Base-by-base conservation (phyloP, 2,329 filamentous ascomycete genomes). In the Diplodia sapinea region DNA sequence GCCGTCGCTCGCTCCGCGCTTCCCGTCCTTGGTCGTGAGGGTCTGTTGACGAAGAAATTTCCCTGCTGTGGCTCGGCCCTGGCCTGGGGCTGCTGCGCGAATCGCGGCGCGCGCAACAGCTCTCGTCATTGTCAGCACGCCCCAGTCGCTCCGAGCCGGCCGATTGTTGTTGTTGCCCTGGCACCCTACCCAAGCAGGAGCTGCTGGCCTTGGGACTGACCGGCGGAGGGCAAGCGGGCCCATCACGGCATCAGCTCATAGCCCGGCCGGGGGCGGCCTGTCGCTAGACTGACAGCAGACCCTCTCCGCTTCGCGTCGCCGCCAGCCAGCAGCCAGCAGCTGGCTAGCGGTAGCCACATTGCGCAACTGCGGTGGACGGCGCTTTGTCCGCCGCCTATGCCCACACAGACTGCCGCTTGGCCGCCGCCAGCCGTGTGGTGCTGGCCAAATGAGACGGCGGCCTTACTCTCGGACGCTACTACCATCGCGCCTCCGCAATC, bases 291-390 rank as follows among this genome's bases (percentile, higher is more conserved):
- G 36, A 38, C 36, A 38, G 29, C 31, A 20, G 31, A 20, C 17
- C 33, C 36, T 33, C 54, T 23, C 36, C 36, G 36, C 36, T 38
- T 38, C 36, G 36, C 36, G 36, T 38, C 36, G 36, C 12, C 40
- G 17, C 15, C 40, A 47, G 38, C 38, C 38, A 43, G 7, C 38
- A 31, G n/a, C 31, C 38, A 43, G 7, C 38, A 31, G n/a, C 31
- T 31, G 52, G 31, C 57, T 36, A 49, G 57, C 43, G 57, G 57
- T 62, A 62, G 57, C 57, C 57, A 62, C 57, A 62, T 62, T 62
- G 57, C 57, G 57, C 57, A 62, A 62, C 56, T 61, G 36, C 36
- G 26, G 26, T 43, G 55, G 23, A 11, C 56, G 40, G 40, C 40
- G 56, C 55, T 59, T 59, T 59, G 55, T 59, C 55, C 56, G 56